These are phyloP conservation scores for Ilyonectria mors-panacis DNA, from an alignment of 2,329 filamentous ascomycete genomes.

Conservation along the genomic window DNA sequence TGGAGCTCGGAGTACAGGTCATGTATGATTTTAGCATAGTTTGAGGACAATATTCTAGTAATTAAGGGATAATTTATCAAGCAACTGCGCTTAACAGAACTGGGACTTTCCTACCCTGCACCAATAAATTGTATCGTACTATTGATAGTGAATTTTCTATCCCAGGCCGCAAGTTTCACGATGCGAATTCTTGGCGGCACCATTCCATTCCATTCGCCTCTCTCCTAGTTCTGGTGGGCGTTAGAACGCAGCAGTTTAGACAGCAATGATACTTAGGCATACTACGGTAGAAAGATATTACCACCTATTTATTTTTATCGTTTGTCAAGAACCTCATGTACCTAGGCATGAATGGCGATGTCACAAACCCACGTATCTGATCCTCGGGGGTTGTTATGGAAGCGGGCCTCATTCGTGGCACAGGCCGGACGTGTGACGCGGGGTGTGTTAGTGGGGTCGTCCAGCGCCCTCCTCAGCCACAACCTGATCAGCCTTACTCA, in stretches of 20 bases:
- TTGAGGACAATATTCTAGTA: neutral
- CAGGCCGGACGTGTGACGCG: neutral
- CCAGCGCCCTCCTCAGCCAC: conserved; percentile 8
- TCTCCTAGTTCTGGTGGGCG: too few relatives aligned
- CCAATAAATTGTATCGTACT: neutral
- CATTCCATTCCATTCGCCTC: too few relatives aligned
- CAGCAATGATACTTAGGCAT: too few relatives aligned
- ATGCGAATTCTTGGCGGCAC: too few relatives aligned
- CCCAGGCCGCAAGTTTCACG: too few relatives aligned
- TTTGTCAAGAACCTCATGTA: too few relatives aligned
- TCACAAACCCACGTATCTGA: too few relatives aligned
- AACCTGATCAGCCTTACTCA: neutral
- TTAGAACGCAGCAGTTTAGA: too few relatives aligned
- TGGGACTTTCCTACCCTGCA: neutral
- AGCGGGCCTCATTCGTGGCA: neutral
- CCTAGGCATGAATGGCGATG: too few relatives aligned
- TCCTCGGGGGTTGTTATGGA: neutral
- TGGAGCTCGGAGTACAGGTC: conserved; percentile 22
- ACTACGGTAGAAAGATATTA: too few relatives aligned
- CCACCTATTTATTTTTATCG: too few relatives aligned
- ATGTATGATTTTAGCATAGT: neutral
- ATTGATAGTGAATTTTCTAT: neutral
- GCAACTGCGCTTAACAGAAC: too few relatives aligned
- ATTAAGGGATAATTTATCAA: neutral
- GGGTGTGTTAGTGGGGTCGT: conserved; percentile 1